Percentiles rank a stretch among this genome's conserved stretches.
Conservation (phyloP, 23 red algal species). For the Cyanidioschyzon merolae region DNA sequence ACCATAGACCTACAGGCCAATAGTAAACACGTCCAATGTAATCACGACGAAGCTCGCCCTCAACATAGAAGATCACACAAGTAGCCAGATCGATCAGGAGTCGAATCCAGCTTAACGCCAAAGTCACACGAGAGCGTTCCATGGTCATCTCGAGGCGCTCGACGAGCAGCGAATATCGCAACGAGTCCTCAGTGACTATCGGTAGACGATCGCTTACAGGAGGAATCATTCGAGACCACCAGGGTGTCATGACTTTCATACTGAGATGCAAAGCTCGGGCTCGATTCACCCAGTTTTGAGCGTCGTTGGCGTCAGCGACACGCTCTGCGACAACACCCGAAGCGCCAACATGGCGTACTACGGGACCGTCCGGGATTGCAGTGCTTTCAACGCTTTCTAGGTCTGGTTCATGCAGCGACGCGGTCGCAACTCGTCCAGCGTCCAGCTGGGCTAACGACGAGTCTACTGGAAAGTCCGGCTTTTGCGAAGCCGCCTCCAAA, state of each 20-base stretch:
- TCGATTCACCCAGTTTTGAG: not conserved
- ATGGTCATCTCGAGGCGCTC: not conserved
- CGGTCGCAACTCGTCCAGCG: not conserved
- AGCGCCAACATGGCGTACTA: not conserved
- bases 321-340: not conserved
- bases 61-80: not conserved
- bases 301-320: not conserved
- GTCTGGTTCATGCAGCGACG: not conserved
- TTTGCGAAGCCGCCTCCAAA: not conserved
- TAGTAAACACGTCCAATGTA: not conserved
- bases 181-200: constrained; percentile 11
- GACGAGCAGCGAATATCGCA: constrained; percentile 3
- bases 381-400: no score
- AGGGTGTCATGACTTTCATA: not conserved
- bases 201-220: constrained; percentile 1
- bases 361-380: not conserved
- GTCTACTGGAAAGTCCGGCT: not conserved
- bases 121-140: not conserved
- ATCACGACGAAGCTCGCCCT: not conserved
- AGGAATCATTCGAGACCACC: not conserved
- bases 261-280: not conserved
- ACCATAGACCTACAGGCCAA: constrained; percentile 9
- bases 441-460: not conserved
- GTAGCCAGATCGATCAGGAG: not conserved
- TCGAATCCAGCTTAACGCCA: constrained; percentile 3